A percentile compares a stretch with the other conserved stretches of the same genome.
Conservation (phyloP, 768 basidiomycete genomes). For the Leccinum disarticulatum region DNA sequence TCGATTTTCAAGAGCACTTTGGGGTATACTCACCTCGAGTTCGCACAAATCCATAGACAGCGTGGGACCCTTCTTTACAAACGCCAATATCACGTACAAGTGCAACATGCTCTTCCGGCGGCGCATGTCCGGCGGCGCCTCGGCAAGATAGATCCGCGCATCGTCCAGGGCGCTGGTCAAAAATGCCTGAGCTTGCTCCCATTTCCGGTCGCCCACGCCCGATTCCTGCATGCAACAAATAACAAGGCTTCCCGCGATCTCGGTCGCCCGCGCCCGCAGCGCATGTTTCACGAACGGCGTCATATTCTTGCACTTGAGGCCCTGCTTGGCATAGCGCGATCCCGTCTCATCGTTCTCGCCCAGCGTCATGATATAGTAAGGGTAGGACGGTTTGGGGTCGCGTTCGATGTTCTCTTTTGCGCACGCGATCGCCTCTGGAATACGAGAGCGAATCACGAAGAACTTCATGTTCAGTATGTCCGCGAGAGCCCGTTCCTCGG, state of each 20-base stretch:
- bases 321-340: slow-evolving; percentile 60
- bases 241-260: slow-evolving; percentile 58
- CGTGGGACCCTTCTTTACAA: slow-evolving; percentile 50
- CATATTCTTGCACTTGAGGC: slow-evolving; percentile 52
- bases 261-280: slow-evolving; percentile 58
- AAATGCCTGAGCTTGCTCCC: slow-evolving; percentile 63
- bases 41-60: slow-evolving; percentile 48
- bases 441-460: slow-evolving; percentile 45
- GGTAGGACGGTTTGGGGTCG: slow-evolving; percentile 56
- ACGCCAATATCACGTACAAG: slow-evolving; percentile 54
- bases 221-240: slow-evolving; percentile 44
- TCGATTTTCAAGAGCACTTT: background rate
- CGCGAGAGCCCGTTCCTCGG: slow-evolving; percentile 46
- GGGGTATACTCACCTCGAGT: slow-evolving; percentile 41
- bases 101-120: slow-evolving; percentile 57
- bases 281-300: slow-evolving; percentile 58
- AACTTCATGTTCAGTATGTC: slow-evolving; percentile 68
- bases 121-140: slow-evolving; percentile 60
- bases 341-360: slow-evolving; percentile 47
- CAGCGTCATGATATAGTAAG: slow-evolving; percentile 59
- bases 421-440: slow-evolving; percentile 44
- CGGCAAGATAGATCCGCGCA: slow-evolving; percentile 49
- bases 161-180: slow-evolving; percentile 59
- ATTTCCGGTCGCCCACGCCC: slow-evolving; percentile 39
- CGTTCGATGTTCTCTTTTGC: slow-evolving; percentile 48